phyloP scores from a whole-genome alignment of 2,329 filamentous ascomycete genomes.

The Grosmannia huntii region DNA sequence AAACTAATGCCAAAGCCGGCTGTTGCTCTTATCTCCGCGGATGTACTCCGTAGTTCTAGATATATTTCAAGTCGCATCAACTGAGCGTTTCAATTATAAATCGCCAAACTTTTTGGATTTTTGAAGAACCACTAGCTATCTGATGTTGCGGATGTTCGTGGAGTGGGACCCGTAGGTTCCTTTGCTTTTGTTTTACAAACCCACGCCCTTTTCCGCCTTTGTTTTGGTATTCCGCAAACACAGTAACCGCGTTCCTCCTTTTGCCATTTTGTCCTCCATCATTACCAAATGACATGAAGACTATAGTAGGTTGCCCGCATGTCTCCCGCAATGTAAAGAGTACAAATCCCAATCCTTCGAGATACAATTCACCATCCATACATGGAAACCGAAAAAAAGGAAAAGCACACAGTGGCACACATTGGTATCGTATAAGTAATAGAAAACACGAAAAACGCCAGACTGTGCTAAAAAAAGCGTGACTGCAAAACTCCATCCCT shows the following conservation, averaged over 20 bases:
- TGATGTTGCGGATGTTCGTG: neutral
- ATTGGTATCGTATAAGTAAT: conserved; percentile 1
- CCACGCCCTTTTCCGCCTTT: neutral
- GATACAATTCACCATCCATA: neutral
- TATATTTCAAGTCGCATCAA: too few species aligned
- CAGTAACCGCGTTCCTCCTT: neutral
- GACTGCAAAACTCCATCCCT: neutral
- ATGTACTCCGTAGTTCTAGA: too few species aligned
- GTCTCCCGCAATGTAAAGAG: conserved; percentile 1
- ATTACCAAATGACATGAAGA: neutral
- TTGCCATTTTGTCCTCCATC: neutral
- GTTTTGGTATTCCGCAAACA: neutral
- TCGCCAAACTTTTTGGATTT: neutral
- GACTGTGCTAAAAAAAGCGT: neutral
- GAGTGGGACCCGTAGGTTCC: neutral
- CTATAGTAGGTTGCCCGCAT: conserved; percentile 1
- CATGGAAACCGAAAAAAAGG: neutral
- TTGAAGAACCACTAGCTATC: neutral
- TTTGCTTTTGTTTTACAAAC: neutral
- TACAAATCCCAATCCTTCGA: neutral
- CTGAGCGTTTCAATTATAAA: neutral
- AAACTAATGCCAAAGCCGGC: too few species aligned
- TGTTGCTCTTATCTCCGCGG: too few species aligned
- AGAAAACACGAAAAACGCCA: neutral
- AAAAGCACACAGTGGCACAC: neutral